Evolutionary conservation across 495 filamentous ascomycete species (phyloP).

Genomic region (Opeltia flavorubescens): DNA sequence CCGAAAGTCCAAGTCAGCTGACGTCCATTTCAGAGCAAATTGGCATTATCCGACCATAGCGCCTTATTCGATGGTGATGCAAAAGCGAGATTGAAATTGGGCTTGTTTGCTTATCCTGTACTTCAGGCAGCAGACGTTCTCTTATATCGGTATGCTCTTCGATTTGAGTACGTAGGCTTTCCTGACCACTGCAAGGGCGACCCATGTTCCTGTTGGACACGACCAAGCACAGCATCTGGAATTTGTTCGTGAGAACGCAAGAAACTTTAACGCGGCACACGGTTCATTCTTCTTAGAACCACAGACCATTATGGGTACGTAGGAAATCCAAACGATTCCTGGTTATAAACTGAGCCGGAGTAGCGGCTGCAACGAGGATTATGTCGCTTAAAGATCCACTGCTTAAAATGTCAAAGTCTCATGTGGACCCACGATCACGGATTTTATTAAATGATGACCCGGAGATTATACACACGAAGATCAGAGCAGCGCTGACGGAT

Average conservation of each 20-base stretch:
- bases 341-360: background rate
- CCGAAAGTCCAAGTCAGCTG: no score
- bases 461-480: slow-evolving; percentile 46
- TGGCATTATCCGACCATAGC: slow-evolving; percentile 40
- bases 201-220: slow-evolving; percentile 90
- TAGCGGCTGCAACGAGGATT: slow-evolving; percentile 64
- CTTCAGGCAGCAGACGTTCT: slow-evolving; percentile 92
- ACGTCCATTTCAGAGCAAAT: slow-evolving; percentile 45
- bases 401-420: slow-evolving; percentile 89
- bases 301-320: slow-evolving; percentile 61
- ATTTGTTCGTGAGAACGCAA: slow-evolving; percentile 70
- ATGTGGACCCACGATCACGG: slow-evolving; percentile 49
- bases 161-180: slow-evolving; percentile 2
- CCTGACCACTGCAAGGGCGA: slow-evolving; percentile 40
- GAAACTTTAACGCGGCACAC: slow-evolving; percentile 68
- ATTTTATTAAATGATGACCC: slow-evolving; percentile 67
- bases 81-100: slow-evolving; percentile 56
- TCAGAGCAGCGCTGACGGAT: slow-evolving; percentile 69
- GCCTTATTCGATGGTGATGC: slow-evolving; percentile 33
- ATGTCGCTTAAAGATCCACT: slow-evolving; percentile 73
- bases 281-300: slow-evolving; percentile 50
- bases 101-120: slow-evolving; percentile 93
- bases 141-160: slow-evolving; percentile 48
- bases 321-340: background rate
- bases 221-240: slow-evolving; percentile 92